Conservation (phyloP, 2,329 filamentous ascomycete species). For the Xylaria sp. region DNA sequence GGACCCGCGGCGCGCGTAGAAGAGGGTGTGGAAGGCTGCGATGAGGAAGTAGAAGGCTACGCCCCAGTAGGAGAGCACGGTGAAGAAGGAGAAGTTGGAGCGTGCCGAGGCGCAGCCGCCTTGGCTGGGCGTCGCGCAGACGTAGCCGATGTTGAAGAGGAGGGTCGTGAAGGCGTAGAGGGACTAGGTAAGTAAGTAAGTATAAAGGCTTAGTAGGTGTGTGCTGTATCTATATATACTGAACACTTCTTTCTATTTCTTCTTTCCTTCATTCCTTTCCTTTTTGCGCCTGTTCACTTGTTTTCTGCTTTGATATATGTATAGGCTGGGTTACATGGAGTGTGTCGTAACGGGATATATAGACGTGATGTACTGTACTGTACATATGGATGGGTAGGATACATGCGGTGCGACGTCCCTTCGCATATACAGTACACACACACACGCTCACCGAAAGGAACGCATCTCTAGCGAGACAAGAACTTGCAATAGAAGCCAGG, state of each 20-base stretch:
- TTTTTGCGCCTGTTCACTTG: not conserved
- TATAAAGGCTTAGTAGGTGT: slow-evolving; percentile 21
- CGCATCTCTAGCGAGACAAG: not conserved
- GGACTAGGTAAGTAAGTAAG: slow-evolving; percentile 35
- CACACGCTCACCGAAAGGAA: not conserved
- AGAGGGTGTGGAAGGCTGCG: slow-evolving; percentile 74
- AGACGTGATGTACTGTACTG: not conserved
- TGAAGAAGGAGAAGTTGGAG: slow-evolving; percentile 82
- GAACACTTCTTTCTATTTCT: not conserved
- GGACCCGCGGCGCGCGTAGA: slow-evolving; percentile 67
- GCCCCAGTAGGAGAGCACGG: slow-evolving; percentile 83
- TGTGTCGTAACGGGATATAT: not conserved
- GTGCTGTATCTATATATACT: not conserved
- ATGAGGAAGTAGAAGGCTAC: slow-evolving; percentile 81
- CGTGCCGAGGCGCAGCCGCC: slow-evolving; percentile 60
- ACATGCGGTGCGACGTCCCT: slow-evolving; percentile 8
- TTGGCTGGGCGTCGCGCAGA: slow-evolving; percentile 61
- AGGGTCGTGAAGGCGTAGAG: slow-evolving; percentile 77
- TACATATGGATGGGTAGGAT: not conserved
- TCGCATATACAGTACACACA: not conserved
- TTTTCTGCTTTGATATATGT: not conserved
- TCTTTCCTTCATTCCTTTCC: not conserved
- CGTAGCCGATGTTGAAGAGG: slow-evolving; percentile 75
- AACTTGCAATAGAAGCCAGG: not conserved
- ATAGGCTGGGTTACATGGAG: not conserved